These are phyloP conservation scores for Candida glucosophila DNA, from an alignment of 1,139 yeast species.

Conservation along the genomic window DNA sequence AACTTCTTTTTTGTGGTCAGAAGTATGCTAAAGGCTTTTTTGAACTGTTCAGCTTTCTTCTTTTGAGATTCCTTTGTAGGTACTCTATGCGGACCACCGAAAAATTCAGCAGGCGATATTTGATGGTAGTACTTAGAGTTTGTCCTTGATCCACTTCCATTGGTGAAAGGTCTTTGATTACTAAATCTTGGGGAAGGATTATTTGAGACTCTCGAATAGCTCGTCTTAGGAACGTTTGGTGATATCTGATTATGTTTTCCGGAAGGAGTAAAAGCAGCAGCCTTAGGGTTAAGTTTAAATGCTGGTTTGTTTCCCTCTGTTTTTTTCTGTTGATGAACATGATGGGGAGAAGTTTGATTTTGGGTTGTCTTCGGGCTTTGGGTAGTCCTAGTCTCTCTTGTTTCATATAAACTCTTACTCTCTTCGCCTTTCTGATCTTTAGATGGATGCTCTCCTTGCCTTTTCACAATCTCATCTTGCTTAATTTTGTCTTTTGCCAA, in stretches of 20 bases:
- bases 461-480: conserved; percentile 54
- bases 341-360: conserved; percentile 3
- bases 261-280: conserved; percentile 63
- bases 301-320: conserved; percentile 51
- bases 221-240: conserved; percentile 23
- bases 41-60: conserved; percentile 28
- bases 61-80: conserved; percentile 38
- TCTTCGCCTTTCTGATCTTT: conserved; percentile 2
- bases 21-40: conserved; percentile 52
- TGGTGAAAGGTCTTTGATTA: conserved; percentile 24
- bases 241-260: conserved; percentile 17
- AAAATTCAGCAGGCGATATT: conserved; percentile 36
- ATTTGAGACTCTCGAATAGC: conserved; percentile 13
- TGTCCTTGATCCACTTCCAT: conserved; percentile 9
- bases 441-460: conserved; percentile 14
- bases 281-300: conserved; percentile 65
- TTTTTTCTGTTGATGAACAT: conserved; percentile 34
- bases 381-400: conserved; percentile 5
- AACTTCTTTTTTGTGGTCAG: conserved; percentile 28
- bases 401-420: conserved; percentile 5
- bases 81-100: conserved; percentile 39
- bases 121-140: conserved; percentile 30
- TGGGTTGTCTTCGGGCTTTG: conserved; percentile 2
- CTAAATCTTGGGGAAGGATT: conserved; percentile 31
- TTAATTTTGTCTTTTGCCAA: conserved; percentile 59